Base-by-base conservation (phyloP, 2,329 filamentous ascomycete species). In the Chaetomium sp. region DNA sequence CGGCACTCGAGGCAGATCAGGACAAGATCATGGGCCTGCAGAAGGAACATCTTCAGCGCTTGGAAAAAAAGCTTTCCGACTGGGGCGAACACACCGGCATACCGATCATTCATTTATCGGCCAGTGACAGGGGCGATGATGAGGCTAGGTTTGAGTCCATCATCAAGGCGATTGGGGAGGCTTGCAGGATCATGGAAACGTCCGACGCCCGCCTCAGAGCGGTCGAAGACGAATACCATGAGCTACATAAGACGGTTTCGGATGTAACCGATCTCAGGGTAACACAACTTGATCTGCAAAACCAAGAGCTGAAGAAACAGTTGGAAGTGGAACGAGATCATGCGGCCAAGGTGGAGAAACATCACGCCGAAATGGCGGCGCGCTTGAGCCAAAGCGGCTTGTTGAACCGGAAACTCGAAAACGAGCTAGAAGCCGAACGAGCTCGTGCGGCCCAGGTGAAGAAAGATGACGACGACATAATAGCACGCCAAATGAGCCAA, bases 61-160 rank as follows among this genome's bases (percentile, higher is more conserved):
- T 65, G 35, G 63, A 65, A 58, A 35, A 8, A 3, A 47, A 54
- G 13, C 5, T 61, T n/a, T 33, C 8, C 19, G 16, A 47, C 1
- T 65, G 63, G 63, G 58, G 38, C 16, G 23, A 33, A 23, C 3
- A 21, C 5, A 10, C 3, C n/a, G 19, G 27, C 2, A 4, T 19
- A 16, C 3, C 45, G 8, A 16, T 16, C 19, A 12, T 23, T 2
- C 21, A 21, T 19, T n/a, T 21, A 21, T 10, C 51, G 4, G 5
- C 45, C 53, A 16, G 33, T 21, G 53, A 16, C 33, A 13, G 3
- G 1, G 45, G 13, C 33, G 53, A 49, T 23, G 10, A 16, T 16
- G 58, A 53, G n/a, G 7, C 23, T 8, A 54, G 58, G 38, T 61
- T 61, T 19, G 7, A 29, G 25, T 2, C 25, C 9, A 45, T 65